Evolutionary conservation across 495 filamentous ascomycete species (phyloP).

Genomic region (Xylaria longipes): DNA sequence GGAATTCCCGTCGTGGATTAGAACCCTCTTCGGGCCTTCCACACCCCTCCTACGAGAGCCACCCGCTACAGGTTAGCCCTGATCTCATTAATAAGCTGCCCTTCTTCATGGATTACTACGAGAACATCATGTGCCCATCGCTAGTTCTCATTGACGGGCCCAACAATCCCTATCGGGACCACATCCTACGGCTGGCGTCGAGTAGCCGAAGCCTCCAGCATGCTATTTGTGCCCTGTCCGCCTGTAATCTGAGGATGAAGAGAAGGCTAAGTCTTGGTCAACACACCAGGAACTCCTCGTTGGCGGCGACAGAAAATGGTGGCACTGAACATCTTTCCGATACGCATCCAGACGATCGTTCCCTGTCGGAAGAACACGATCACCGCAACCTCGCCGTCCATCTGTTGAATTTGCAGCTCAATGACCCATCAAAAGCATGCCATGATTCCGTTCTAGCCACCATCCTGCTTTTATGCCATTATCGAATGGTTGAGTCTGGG

Average conservation of each 20-base stretch:
- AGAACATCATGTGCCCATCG: constrained; percentile 87
- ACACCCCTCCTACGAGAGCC: constrained; percentile 42
- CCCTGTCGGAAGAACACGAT: constrained; percentile 75
- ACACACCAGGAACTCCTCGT: constrained; percentile 47
- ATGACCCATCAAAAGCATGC: constrained; percentile 71
- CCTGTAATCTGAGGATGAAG: constrained; percentile 79
- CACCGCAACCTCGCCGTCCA: constrained; percentile 84
- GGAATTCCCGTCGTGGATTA: constrained; percentile 40
- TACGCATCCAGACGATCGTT: constrained; percentile 53
- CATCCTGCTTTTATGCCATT: constrained; percentile 85
- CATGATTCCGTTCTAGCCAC: constrained; percentile 91
- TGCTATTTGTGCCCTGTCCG: constrained; percentile 87
- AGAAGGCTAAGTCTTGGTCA: constrained; percentile 60
- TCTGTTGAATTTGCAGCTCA: constrained; percentile 81
- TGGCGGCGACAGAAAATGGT: constrained; percentile 40
- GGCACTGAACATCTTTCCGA: constrained; percentile 41
- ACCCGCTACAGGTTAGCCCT: constrained; percentile 49
- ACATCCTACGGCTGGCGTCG: constrained; percentile 80
- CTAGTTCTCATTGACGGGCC: constrained; percentile 91
- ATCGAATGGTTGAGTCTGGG: constrained; percentile 91
- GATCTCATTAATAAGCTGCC: constrained; percentile 63
- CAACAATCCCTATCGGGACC: constrained; percentile 81
- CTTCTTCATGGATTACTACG: constrained; percentile 77
- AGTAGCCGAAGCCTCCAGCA: constrained; percentile 84
- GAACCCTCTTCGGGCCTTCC: constrained; percentile 32